These are phyloP conservation scores for Phytophthora pisi DNA, from an alignment of 352 stramenopile genomes.

Conservation along the genomic window DNA sequence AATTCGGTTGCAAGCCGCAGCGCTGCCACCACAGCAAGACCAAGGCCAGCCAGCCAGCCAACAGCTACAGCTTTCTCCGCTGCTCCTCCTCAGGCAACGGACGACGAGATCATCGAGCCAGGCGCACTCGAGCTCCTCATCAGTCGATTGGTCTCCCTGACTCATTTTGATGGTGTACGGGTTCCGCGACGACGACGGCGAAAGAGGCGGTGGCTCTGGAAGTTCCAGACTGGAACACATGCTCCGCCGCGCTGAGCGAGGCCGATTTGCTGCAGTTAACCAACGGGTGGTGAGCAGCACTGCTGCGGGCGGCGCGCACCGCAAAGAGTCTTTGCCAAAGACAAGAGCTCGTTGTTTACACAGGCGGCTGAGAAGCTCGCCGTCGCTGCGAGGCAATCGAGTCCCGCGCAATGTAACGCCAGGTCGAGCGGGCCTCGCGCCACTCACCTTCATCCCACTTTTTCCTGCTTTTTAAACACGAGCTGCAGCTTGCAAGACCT, in stretches of 20 bases:
- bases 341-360: conserved; percentile 33
- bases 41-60: background rate
- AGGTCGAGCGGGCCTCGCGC: conserved; percentile 22
- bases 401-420: conserved; percentile 15
- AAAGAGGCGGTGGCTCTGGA: conserved; percentile 15
- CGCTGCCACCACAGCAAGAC: too few relatives aligned
- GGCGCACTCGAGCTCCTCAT: conserved; percentile 2
- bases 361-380: background rate
- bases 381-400: conserved; percentile 14
- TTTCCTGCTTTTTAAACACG: conserved; percentile 10
- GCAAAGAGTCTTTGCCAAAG: conserved; percentile 6
- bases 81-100: background rate
- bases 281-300: conserved; percentile 14
- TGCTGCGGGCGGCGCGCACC: background rate
- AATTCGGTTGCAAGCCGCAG: background rate
- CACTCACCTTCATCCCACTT: conserved; percentile 40
- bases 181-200: background rate
- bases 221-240: background rate
- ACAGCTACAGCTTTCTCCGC: background rate
- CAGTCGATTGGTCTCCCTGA: conserved; percentile 23
- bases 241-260: background rate
- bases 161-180: conserved; percentile 17
- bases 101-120: conserved; percentile 1
- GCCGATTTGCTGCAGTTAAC: conserved; percentile 22
- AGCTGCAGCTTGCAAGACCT: background rate